These are phyloP conservation scores for Backusella westeae DNA, from an alignment of 192 early-diverging fungal species.

Conservation along the genomic window DNA sequence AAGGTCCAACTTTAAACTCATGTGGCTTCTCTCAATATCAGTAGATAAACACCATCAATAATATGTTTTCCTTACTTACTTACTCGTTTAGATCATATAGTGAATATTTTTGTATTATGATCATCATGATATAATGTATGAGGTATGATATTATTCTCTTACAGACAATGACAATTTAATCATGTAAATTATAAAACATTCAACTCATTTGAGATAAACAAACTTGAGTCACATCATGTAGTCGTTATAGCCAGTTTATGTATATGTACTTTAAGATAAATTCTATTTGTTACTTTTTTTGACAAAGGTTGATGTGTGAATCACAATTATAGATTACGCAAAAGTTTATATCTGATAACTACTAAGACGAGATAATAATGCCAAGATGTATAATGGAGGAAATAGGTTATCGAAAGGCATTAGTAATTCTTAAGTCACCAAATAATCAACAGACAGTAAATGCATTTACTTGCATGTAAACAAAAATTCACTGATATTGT, in stretches of 20 bases:
- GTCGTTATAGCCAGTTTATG: too few relatives aligned
- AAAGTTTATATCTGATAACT: background rate
- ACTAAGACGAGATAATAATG: background rate
- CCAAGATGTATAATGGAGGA: background rate
- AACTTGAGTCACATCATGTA: background rate
- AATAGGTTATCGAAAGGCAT: background rate
- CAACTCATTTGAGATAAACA: background rate
- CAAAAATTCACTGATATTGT: background rate
- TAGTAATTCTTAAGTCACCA: background rate
- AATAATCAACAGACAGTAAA: background rate
- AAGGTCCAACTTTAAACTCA: background rate
- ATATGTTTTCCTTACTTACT: background rate
- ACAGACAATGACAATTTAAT: background rate
- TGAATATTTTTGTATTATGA: background rate
- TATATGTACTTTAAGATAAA: too few relatives aligned
- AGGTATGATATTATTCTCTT: background rate
- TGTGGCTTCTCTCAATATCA: background rate
- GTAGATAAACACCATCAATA: background rate
- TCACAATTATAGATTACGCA: background rate
- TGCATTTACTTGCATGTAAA: slow-evolving; percentile 1
- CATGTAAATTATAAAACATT: background rate
- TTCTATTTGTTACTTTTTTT: background rate
- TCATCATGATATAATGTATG: background rate
- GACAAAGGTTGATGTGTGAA: background rate
- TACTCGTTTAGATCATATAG: background rate